Conservation (phyloP, 768 basidiomycete genomes). For the Russula ochroleuca region DNA sequence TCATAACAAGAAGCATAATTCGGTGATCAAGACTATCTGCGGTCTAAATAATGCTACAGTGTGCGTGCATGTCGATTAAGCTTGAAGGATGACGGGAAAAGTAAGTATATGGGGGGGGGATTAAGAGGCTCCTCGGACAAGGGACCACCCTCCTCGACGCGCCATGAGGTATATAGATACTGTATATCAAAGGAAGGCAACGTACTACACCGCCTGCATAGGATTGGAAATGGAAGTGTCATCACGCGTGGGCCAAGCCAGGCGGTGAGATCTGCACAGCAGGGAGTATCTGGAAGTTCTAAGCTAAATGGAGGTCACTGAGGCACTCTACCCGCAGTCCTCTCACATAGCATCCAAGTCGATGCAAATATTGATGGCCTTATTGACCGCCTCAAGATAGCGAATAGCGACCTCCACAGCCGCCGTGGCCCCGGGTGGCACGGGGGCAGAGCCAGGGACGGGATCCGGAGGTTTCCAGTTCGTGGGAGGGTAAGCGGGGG, state of each 20-base stretch:
- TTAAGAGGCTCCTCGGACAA: not conserved
- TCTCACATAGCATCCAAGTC: constrained; percentile 8
- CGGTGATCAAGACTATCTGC: not conserved
- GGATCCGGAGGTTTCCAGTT: not conserved
- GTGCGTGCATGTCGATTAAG: not conserved
- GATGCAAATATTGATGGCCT: constrained; percentile 12
- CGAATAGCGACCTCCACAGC: constrained; percentile 9
- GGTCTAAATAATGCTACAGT: not conserved
- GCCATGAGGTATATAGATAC: not conserved
- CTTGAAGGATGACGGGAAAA: not conserved
- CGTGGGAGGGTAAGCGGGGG: constrained; percentile 10
- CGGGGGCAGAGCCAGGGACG: not conserved
- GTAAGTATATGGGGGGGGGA: not conserved
- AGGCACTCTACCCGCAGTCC: not conserved
- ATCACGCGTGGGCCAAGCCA: not conserved
- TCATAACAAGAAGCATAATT: not conserved
- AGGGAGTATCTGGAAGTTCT: not conserved
- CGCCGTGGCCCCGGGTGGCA: not conserved
- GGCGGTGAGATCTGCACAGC: not conserved
- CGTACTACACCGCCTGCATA: not conserved
- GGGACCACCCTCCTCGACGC: not conserved
- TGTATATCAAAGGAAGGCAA: not conserved
- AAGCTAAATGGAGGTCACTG: not conserved
- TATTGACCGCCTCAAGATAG: constrained; percentile 18
- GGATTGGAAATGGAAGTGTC: not conserved